Evolutionary conservation across 192 early-diverging fungal species (phyloP), one percentile per base, ranked within the genome.

Genomic region (Physocladia obscura): DNA sequence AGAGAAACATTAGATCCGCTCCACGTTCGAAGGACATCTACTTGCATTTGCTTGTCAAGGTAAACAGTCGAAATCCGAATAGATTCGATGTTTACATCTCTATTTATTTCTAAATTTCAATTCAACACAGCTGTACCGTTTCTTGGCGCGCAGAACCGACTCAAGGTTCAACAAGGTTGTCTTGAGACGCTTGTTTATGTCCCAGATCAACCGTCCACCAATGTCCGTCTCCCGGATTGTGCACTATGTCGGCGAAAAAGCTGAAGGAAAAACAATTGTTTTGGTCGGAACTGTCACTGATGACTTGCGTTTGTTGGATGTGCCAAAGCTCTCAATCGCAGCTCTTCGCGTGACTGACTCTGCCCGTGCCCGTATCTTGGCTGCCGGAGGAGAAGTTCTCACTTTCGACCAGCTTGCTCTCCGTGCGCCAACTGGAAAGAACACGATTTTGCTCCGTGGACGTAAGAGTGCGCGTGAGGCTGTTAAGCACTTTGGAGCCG

Each of bases 321-420:
- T 93, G 35, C 95, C 95, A 83, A 98, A 99, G 90, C 76, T 98
- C 70, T 90, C 96, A 59, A 86, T 99, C 70, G 91, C 91, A 68
- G 96, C 96, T 65, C 92, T 99, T 73, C 92, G 91, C 72, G 84
- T 99, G 81, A 96, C 98, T 84, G 88, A 92, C 84, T 83, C 92
- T 50, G 98, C 93, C 79, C 94, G 93, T 82, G 95, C 93, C 68
- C 91, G 95, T 78, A 97, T 99, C 82, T 78, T 97, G 79, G 94
- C 93, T 87, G 95, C 96, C 75, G 98, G 98, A 76, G 98, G 98
- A 82, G 96, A 99, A 85, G 83, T 91, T 75, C 86, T 99, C 70
- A 99, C 98, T 67, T 88, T 99, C 57, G 98, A 99, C 82, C 96
- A 99, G 89, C 91, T 99, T 72, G 98, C 98, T 69, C 88, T 96